A percentile compares a stretch with the other conserved stretches of the same genome.
These are phyloP conservation scores for Ophiostoma quercus DNA, from an alignment of 2,329 filamentous ascomycete genomes.

Conservation along the genomic window DNA sequence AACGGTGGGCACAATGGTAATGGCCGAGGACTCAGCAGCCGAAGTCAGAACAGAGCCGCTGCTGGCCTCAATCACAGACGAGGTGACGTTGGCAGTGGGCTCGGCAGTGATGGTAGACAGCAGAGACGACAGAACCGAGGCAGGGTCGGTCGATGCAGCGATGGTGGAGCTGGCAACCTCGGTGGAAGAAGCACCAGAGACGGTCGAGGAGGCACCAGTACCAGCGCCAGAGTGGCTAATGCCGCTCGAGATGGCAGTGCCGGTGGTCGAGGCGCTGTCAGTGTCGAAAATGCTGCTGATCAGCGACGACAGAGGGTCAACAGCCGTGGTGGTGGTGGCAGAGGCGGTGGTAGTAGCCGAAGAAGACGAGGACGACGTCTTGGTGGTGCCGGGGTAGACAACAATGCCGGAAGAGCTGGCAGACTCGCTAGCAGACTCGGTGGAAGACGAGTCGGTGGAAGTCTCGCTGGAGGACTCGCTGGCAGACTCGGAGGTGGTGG, in stretches of 20 bases:
- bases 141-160: not conserved
- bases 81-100: not conserved
- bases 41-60: not conserved
- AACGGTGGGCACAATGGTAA: conserved; percentile 1
- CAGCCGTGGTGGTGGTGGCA: not conserved
- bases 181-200: conserved; percentile 17
- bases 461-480: not conserved
- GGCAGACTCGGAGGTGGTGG: conserved; percentile 10
- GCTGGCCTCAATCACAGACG: not conserved
- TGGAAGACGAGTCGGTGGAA: not conserved
- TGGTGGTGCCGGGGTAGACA: conserved; percentile 6
- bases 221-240: conserved; percentile 22
- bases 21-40: conserved; percentile 1
- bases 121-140: conserved; percentile 8
- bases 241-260: conserved; percentile 18
- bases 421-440: not conserved
- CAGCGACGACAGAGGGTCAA: not conserved
- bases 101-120: not conserved
- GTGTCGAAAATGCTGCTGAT: conserved; percentile 16
- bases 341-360: not conserved
- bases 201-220: conserved; percentile 11
- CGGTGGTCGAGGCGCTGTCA: conserved; percentile 9
- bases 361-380: not conserved
- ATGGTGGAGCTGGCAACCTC: not conserved
- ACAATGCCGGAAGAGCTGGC: conserved; percentile 9